Evolutionary conservation across 2,329 filamentous ascomycete genomes (phyloP).

Genomic region (Alternaria incomplexa): DNA sequence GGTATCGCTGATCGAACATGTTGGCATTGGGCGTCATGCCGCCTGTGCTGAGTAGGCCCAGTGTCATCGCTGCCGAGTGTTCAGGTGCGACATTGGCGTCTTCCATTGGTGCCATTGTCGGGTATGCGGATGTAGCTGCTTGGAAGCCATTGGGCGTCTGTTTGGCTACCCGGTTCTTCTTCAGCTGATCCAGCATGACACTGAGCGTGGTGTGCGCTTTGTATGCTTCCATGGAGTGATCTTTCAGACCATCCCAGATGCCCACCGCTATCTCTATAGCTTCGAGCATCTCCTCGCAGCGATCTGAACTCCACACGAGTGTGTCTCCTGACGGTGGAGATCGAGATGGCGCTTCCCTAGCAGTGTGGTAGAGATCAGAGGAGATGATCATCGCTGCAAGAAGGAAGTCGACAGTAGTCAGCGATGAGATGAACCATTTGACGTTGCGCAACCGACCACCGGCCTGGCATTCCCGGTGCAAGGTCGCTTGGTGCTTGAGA

Average conservation of each 20-base stretch:
- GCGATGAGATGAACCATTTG: slow-evolving; percentile 78
- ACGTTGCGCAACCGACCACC: slow-evolving; percentile 74
- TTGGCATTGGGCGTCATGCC: slow-evolving; percentile 60
- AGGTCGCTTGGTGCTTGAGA: slow-evolving; percentile 75
- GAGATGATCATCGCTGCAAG: slow-evolving; percentile 84
- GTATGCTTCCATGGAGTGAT: slow-evolving; percentile 85
- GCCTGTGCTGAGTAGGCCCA: slow-evolving; percentile 71
- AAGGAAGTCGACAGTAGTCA: slow-evolving; percentile 84
- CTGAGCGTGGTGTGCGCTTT: slow-evolving; percentile 83
- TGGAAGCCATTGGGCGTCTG: slow-evolving; percentile 41
- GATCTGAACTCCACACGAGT: slow-evolving; percentile 55
- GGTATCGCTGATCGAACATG: slow-evolving; percentile 50
- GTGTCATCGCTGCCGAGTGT: slow-evolving; percentile 70
- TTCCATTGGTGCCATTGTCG: slow-evolving; percentile 46
- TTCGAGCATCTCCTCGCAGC: slow-evolving; percentile 74
- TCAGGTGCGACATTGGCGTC: slow-evolving; percentile 66
- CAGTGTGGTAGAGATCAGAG: slow-evolving; percentile 78
- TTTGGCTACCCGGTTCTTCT: slow-evolving; percentile 51
- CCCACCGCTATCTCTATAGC: slow-evolving; percentile 73
- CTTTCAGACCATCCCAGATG: slow-evolving; percentile 81
- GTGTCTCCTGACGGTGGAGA: slow-evolving; percentile 44
- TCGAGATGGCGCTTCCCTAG: slow-evolving; percentile 49
- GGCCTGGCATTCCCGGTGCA: slow-evolving; percentile 76
- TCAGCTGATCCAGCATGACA: slow-evolving; percentile 83
- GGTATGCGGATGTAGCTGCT: slow-evolving; percentile 36